Conservation (phyloP, 1,139 yeast species). For the Spencermartinsiella ligniputridi region DNA sequence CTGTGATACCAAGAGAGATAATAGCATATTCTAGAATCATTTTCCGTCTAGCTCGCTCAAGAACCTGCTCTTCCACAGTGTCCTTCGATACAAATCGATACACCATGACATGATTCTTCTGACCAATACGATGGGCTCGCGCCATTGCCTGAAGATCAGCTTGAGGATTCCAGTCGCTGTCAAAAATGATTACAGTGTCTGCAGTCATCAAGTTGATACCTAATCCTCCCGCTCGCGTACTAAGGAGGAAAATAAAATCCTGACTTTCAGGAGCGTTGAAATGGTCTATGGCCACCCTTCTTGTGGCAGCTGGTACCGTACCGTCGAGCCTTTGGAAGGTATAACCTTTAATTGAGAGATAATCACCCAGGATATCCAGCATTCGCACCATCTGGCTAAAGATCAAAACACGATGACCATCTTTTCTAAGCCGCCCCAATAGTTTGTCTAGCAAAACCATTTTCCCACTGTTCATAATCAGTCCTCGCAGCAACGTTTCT, state of each 20-base stretch:
- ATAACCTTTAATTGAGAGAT: constrained; percentile 82
- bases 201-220: constrained; percentile 99
- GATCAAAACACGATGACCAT: constrained; percentile 92
- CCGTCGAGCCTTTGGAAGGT: constrained; percentile 94
- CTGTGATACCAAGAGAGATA: constrained; percentile 92
- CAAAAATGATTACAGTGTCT: constrained; percentile 94
- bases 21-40: constrained; percentile 98
- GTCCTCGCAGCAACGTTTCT: constrained; percentile 79
- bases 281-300: constrained; percentile 94
- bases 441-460: constrained; percentile 94
- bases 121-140: constrained; percentile 98
- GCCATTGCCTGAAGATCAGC: constrained; percentile 99
- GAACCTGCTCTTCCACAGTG: constrained; percentile 94
- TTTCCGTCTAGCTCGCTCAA: constrained; percentile 94
- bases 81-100: constrained; percentile 95
- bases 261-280: constrained; percentile 91
- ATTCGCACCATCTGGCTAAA: constrained; percentile 97
- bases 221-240: constrained; percentile 98
- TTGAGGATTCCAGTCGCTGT: constrained; percentile 99
- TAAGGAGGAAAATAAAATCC: constrained; percentile 84
- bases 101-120: constrained; percentile 94
- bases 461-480: constrained; percentile 97
- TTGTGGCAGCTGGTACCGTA: constrained; percentile 89
- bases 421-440: constrained; percentile 75
- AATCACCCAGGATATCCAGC: constrained; percentile 93